Base-by-base conservation (phyloP, 2,329 filamentous ascomycete species). In the Leptographium lundbergii region DNA sequence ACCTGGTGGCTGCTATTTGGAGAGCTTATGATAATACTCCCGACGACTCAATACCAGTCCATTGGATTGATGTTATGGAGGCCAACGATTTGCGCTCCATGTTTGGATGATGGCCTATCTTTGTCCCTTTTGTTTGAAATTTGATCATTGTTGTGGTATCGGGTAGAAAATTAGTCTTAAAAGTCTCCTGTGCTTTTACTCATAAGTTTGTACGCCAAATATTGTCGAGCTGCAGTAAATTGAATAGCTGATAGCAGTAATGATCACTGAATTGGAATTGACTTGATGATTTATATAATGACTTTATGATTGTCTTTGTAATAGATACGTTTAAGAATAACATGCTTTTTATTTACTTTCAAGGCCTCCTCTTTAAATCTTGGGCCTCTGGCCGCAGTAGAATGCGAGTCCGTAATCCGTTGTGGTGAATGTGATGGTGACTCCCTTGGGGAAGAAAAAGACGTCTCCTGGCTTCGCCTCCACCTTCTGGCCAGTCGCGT, bases 1-100 rank as follows among this genome's bases (percentile, higher is more conserved):
- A 71, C n/a, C 65, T 74, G 6, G 70, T 74, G 6, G 67, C 66
- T n/a, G 67, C 71, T 0, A 69, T 74, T 3, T 74, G 72, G 72
- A 65, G 68, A 1, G 69, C 70, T 0, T 74, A 74, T 19, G 72
- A 74, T 25, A 61, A 56, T 5, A 70, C 71, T 25, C 61, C 66
- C 2, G 66, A 66, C 0, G 64, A 65, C 1, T 60, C 63, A 2
- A 57, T 56, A 4, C 61, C 65, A 1, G 69, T 69, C 1, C 72
- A 74, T 48, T 74, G 72, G 72, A 67, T 73, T 13, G 72, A 74
- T 56, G 69, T 74, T 2, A 74, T 72, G 71, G 69, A 62, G 36
- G 59, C 48, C 2, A 55, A 57, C 17, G 57, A 61, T 39, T 48
- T 63, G 14, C 51, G 57, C 4, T 61, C 60, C 3, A 59, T 63